phyloP scores from a whole-genome alignment of 2,329 filamentous ascomycete species.

The Colletotrichum sojae region DNA sequence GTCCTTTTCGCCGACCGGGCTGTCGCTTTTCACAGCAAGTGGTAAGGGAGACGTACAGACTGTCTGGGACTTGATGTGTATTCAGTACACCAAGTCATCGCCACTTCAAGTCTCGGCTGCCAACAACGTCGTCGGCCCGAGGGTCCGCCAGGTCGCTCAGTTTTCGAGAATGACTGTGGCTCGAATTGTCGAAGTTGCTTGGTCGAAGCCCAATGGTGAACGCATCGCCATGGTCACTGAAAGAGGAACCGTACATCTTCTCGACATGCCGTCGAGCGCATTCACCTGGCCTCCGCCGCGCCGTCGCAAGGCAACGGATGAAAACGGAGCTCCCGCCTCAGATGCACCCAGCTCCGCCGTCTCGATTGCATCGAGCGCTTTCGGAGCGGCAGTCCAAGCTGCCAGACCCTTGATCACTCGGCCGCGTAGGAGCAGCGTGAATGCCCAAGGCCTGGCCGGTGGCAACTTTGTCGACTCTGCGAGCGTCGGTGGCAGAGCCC shows the following conservation, averaged over 20 bases:
- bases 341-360: constrained; percentile 70
- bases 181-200: constrained; percentile 89
- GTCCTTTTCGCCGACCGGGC: constrained; percentile 81
- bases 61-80: constrained; percentile 83
- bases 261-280: constrained; percentile 86
- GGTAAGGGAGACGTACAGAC: constrained; percentile 87
- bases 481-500: constrained; percentile 78
- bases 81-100: constrained; percentile 74
- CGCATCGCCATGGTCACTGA: constrained; percentile 91
- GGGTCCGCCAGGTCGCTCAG: constrained; percentile 87
- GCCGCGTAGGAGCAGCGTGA: constrained; percentile 66
- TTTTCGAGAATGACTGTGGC: constrained; percentile 94
- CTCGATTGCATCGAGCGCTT: constrained; percentile 78
- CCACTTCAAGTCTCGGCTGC: constrained; percentile 66
- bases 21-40: constrained; percentile 84
- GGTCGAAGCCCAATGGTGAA: constrained; percentile 86
- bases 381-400: constrained; percentile 79
- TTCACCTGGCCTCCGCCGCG: constrained; percentile 89
- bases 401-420: constrained; percentile 72
- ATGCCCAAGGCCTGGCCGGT: constrained; percentile 53
- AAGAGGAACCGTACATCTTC: constrained; percentile 93
- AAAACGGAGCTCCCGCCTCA: constrained; percentile 61
- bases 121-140: constrained; percentile 63
- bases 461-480: constrained; percentile 70
- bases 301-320: constrained; percentile 60